Evolutionary conservation across 2,329 filamentous ascomycete species (phyloP).

Genomic region (Hyphodiscus sp.): DNA sequence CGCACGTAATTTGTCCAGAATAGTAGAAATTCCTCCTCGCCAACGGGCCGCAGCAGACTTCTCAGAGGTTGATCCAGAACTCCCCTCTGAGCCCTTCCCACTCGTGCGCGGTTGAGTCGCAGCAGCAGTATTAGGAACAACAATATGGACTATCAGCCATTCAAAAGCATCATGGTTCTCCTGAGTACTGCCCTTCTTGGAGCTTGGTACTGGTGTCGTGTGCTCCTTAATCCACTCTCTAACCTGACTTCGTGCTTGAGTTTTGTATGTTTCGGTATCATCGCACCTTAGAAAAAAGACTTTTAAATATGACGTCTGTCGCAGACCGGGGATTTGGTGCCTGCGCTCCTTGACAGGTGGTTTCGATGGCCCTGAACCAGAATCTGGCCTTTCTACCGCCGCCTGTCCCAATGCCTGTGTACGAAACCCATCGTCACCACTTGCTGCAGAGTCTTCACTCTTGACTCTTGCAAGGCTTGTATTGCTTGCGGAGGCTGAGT

Average conservation of each 20-base stretch:
- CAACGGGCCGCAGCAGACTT: slow-evolving; percentile 63
- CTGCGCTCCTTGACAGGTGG: slow-evolving; percentile 52
- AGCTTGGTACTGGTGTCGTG: slow-evolving; percentile 51
- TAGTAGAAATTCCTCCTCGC: slow-evolving; percentile 70
- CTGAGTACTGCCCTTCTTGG: slow-evolving; percentile 54
- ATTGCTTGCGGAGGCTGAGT: slow-evolving; percentile 29
- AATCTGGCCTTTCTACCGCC: slow-evolving; percentile 21
- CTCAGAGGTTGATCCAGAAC: slow-evolving; percentile 52
- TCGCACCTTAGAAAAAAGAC: slow-evolving; percentile 86
- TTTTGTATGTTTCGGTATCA: slow-evolving; percentile 91
- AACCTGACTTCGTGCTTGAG: slow-evolving; percentile 67
- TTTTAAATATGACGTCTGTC: slow-evolving; percentile 90
- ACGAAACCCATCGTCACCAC: slow-evolving; percentile 53
- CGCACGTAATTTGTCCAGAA: slow-evolving; percentile 81
- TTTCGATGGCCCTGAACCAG: slow-evolving; percentile 15
- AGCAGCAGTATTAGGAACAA: slow-evolving; percentile 77
- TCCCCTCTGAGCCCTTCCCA: slow-evolving; percentile 41
- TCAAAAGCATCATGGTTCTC: slow-evolving; percentile 97
- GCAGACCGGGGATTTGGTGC: slow-evolving; percentile 91
- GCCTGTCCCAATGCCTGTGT: slow-evolving; percentile 45
- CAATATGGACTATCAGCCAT: slow-evolving; percentile 90
- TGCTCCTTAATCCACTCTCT: slow-evolving; percentile 87
- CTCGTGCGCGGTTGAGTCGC: slow-evolving; percentile 68
- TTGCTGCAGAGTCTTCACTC: slow-evolving; percentile 31
- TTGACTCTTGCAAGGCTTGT: slow-evolving; percentile 30